Base-by-base conservation (phyloP, 2,329 filamentous ascomycete species). In the Cladophialophora yegresii region DNA sequence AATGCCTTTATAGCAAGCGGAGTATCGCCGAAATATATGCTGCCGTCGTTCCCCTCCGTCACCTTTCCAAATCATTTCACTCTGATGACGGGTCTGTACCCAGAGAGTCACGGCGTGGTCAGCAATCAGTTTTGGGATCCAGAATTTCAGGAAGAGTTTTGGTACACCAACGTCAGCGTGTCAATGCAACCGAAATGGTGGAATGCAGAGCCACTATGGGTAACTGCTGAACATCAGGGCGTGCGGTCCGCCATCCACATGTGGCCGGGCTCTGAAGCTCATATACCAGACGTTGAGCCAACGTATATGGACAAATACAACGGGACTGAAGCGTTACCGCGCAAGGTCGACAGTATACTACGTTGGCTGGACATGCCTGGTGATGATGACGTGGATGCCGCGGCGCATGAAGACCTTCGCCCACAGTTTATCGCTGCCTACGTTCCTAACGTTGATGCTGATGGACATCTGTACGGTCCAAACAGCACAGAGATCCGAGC, bases 21-120 rank as follows among this genome's bases (percentile, higher is more conserved):
- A 32, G 87, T 98, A 10, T 96, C 93, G 5, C 93, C 95, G 2
- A 84, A 87, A 69, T 97, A 93, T 77, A 97, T 99, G 92, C 84
- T 87, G 6, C 95, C 95, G 0, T 96, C 92, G 45, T 99, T 99
- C 70, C 95, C 95, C 0, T 96, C 91, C 23, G 91, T 99, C 53
- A 99, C 95, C 0, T 99, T 99, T 72, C 95, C 95, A 12, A 93
- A 98, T 72, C 95, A 98, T 76, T 97, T 93, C 76, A 97, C 93
- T 0, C 81, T 98, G 43, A 91, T 92, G 0, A 98, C 95, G 0
- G 95, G 95, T 0, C 78, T 98, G 28, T 92, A 98, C 71, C 95
- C 95, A 0, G 93, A 98, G 77, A 89, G 88, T 63, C 95, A 99
- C 74, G 95, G 95, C 0, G 83, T 99, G 3, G 93, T 99, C 0